A percentile compares a stretch with the other conserved stretches of the same genome.
Evolutionary conservation across 805 yeast species (phyloP).

Genomic region (Cyberlindnera mississippiensis): DNA sequence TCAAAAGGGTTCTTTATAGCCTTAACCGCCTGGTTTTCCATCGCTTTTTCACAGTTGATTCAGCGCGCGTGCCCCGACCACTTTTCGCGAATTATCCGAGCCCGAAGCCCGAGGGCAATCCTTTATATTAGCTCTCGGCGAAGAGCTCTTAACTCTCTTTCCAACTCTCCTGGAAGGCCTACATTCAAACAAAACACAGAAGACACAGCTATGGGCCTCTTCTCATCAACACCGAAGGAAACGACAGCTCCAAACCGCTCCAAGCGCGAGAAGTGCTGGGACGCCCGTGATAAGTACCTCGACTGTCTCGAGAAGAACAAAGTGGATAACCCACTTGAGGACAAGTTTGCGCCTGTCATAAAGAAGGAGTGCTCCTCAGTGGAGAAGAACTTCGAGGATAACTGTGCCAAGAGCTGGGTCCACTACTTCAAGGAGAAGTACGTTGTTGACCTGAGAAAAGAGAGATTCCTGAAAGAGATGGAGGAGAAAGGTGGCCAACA

Average conservation of each 20-base stretch:
- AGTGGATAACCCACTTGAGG: constrained; percentile 67
- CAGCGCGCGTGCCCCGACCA: too few relatives aligned
- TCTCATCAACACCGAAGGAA: constrained; percentile 27
- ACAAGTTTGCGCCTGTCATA: constrained; percentile 42
- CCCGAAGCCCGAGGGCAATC: too few relatives aligned
- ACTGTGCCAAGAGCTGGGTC: constrained; percentile 86
- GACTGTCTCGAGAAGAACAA: constrained; percentile 65
- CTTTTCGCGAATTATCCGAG: too few relatives aligned
- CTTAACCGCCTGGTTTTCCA: background rate
- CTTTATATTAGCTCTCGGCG: too few relatives aligned
- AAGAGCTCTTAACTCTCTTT: too few relatives aligned
- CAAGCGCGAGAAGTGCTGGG: constrained; percentile 84
- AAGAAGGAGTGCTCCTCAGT: constrained; percentile 53
- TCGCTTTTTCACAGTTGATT: background rate
- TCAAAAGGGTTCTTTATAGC: background rate
- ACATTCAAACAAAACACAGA: background rate
- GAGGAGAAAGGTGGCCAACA: constrained; percentile 56
- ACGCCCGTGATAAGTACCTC: constrained; percentile 73
- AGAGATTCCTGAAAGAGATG: constrained; percentile 61
- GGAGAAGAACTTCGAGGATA: constrained; percentile 57
- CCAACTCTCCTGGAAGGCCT: too few relatives aligned
- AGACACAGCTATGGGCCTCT: constrained; percentile 50
- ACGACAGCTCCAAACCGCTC: constrained; percentile 53
- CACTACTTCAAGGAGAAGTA: constrained; percentile 89
- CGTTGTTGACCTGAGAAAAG: constrained; percentile 68